Base-by-base conservation (phyloP, 2,329 filamentous ascomycete genomes). In the Colletotrichum euphorbiae region DNA sequence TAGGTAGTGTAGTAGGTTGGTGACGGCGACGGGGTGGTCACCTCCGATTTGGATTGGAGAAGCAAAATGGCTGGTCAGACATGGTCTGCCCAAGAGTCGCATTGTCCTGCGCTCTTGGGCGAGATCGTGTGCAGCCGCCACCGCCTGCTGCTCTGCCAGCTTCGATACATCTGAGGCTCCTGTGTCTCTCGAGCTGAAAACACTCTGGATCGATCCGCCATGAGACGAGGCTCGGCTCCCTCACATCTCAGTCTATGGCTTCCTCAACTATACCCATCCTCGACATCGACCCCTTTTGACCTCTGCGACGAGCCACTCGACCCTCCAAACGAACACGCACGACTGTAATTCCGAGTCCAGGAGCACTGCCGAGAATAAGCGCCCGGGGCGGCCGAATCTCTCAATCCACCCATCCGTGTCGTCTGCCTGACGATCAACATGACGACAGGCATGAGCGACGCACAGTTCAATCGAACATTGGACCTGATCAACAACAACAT, bases 401-500 rank as follows among this genome's bases (percentile, higher is more conserved):
- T 13, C 24, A 45, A 38, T 6, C 7, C 17, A 6, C 40, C 6
- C 19, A 15, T 33, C 19, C 28, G 7, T n/a, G 8, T 19, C 21
- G 17, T 40, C 5, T 12, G 45, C 19, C 21, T 6, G 24, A 33
- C 38, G 13, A 5, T 17, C 36, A 51, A 6, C 13, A 69, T 64
- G 61, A 28, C 45, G 61, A 54, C 61, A 38, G 61, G 36, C 50
- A 69, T 67, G 67, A 21, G 43, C 36, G 36, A 40, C 15, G 62
- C n/a, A 15, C 55, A 66, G 19, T 67, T 69, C 43, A 46, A 56
- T 19, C 15, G 40, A 12, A 54, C 57, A 5, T 56, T 69, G 19
- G 12, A 60, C 13, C 24, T n/a, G 8, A 66, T 69, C 45, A 69
- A 66, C 9, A 17, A 67, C 7, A 70, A 65, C 28, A 45, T 60